These are phyloP conservation scores for Linnemannia zychae DNA, from an alignment of 192 early-diverging fungal genomes.

Conservation along the genomic window DNA sequence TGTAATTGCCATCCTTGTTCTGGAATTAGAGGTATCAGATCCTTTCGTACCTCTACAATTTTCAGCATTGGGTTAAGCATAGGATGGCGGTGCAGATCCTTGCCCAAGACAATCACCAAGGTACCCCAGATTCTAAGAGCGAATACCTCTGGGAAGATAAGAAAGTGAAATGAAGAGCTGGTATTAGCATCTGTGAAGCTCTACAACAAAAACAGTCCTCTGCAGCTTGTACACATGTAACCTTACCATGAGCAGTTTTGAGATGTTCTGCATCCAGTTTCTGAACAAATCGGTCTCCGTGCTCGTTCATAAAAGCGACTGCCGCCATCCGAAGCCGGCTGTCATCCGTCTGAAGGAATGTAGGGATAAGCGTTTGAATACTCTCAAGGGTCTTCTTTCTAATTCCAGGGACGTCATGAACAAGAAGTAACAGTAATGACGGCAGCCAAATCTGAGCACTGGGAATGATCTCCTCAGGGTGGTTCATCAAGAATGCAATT, in stretches of 20 bases:
- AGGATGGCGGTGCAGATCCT: conserved; percentile 23
- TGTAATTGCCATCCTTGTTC: no score
- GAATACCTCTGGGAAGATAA: conserved; percentile 41
- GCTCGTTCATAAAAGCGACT: conserved; percentile 24
- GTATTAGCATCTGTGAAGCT: background rate
- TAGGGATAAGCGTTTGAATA: conserved; percentile 17
- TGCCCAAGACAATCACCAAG: conserved; percentile 33
- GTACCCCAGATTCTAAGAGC: conserved; percentile 48
- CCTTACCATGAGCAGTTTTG: conserved; percentile 13
- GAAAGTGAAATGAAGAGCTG: background rate
- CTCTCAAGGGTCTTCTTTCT: conserved; percentile 35
- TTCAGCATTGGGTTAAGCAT: conserved; percentile 46
- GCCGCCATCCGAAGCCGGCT: conserved; percentile 4
- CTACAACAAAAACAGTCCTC: background rate
- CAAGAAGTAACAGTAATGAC: conserved; percentile 16
- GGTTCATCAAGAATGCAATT: conserved; percentile 12
- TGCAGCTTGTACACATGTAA: background rate
- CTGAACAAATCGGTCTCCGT: conserved; percentile 18
- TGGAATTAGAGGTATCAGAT: no score
- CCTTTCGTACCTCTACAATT: conserved; percentile 35
- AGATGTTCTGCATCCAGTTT: conserved; percentile 14
- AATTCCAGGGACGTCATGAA: conserved; percentile 28
- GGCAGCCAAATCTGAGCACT: conserved; percentile 22
- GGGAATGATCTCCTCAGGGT: conserved; percentile 26
- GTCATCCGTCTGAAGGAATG: conserved; percentile 37